phyloP scores from a whole-genome alignment of 352 stramenopile genomes.

The Globisporangium nagaii region DNA sequence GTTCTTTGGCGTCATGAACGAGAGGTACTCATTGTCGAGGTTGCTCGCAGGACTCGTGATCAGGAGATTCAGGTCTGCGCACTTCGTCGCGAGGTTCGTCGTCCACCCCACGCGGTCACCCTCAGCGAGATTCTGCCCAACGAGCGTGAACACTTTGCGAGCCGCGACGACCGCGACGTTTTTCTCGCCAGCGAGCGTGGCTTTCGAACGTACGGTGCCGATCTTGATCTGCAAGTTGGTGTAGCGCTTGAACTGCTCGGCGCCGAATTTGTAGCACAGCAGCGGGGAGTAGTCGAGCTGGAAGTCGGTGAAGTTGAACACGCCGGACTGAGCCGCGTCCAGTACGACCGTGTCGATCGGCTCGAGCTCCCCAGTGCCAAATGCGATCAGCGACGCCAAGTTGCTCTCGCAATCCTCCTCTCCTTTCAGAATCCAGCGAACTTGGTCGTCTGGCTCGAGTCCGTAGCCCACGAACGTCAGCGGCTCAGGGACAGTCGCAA shows the following conservation, averaged over 20 bases:
- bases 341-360: slow-evolving; percentile 35
- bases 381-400: slow-evolving; percentile 26
- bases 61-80: slow-evolving; percentile 31
- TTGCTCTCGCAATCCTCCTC: slow-evolving; percentile 57
- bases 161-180: slow-evolving; percentile 44
- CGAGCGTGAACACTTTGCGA: slow-evolving; percentile 41
- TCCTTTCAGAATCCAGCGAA: slow-evolving; percentile 44
- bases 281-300: slow-evolving; percentile 49
- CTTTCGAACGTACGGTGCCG: slow-evolving; percentile 40
- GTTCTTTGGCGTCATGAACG: slow-evolving; percentile 22
- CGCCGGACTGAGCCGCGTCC: slow-evolving; percentile 16
- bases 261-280: slow-evolving; percentile 63
- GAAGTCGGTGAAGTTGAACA: slow-evolving; percentile 43
- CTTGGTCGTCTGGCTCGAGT: slow-evolving; percentile 29
- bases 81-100: slow-evolving; percentile 16
- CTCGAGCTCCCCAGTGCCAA: slow-evolving; percentile 11
- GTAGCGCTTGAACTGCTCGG: slow-evolving; percentile 54
- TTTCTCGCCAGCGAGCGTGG: slow-evolving; percentile 24
- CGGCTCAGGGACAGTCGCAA: slow-evolving; percentile 46
- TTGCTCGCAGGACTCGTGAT: slow-evolving; percentile 19
- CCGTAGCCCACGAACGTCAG: slow-evolving; percentile 54
- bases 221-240: slow-evolving; percentile 38
- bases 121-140: slow-evolving; percentile 36
- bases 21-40: slow-evolving; percentile 41
- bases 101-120: slow-evolving; percentile 56